Conservation (phyloP, 331 rosid genomes). For the Spiraea crenata region DNA sequence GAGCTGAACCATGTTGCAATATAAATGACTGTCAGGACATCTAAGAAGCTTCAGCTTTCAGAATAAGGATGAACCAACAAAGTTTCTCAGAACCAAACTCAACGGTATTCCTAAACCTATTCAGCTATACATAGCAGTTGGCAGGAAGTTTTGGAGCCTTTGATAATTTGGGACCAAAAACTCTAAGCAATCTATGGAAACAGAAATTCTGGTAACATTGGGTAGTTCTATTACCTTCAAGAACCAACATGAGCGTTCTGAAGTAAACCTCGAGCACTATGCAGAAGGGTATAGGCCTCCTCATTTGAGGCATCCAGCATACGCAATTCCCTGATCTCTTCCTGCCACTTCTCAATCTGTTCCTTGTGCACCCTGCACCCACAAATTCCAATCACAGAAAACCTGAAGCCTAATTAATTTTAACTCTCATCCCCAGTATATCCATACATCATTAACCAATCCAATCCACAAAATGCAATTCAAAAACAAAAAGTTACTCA, state of each 20-base stretch:
- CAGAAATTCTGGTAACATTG: neutral
- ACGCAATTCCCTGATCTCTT: slow-evolving; percentile 66
- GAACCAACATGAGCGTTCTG: slow-evolving; percentile 48
- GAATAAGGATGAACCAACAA: neutral
- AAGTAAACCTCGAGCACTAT: slow-evolving; percentile 65
- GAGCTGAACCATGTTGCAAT: neutral
- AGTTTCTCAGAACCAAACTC: neutral
- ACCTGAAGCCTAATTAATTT: neutral
- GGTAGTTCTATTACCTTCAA: slow-evolving; percentile 33
- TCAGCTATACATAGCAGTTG: neutral
- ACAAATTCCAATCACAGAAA: neutral
- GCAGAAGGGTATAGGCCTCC: slow-evolving; percentile 62
- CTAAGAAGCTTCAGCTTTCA: neutral
- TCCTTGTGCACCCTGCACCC: slow-evolving; percentile 71
- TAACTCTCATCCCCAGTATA: neutral
- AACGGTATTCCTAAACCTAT: neutral
- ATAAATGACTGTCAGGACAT: too few species aligned
- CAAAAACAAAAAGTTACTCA: too few species aligned
- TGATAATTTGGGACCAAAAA: neutral
- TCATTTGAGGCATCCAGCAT: slow-evolving; percentile 70
- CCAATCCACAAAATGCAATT: slow-evolving; percentile 35
- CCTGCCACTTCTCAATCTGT: slow-evolving; percentile 79
- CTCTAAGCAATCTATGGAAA: neutral
- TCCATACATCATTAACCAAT: slow-evolving; percentile 52
- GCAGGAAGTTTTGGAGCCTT: neutral